phyloP scores from a whole-genome alignment of 176 grass and related monocot species.

The Oryza australiensis region DNA sequence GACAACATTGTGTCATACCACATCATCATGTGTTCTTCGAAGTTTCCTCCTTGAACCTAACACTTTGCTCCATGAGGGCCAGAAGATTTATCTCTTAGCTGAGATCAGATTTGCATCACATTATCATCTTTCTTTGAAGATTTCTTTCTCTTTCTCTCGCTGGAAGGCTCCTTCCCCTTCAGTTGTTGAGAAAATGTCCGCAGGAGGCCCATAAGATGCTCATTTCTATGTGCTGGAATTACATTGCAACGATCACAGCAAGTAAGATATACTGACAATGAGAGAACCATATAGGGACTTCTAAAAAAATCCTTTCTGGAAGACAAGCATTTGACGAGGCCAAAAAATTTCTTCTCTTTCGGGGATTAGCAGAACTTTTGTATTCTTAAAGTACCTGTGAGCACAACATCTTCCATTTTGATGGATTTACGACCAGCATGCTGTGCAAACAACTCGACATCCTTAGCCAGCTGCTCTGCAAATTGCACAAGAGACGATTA shows the following conservation, averaged over 20 bases:
- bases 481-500: constrained; percentile 16
- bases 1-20: not conserved
- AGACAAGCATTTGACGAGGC: not conserved
- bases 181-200: constrained; percentile 63
- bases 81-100: not conserved
- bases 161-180: constrained; percentile 68
- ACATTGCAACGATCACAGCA: not conserved
- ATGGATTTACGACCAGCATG: constrained; percentile 86
- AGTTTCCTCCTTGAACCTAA: not conserved
- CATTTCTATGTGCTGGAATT: constrained; percentile 80
- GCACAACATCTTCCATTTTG: constrained; percentile 81
- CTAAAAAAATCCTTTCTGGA: too few species aligned
- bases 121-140: constrained; percentile 55
- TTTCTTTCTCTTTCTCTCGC: constrained; percentile 76
- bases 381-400: constrained; percentile 59
- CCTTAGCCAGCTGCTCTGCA: constrained; percentile 84
- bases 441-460: constrained; percentile 84
- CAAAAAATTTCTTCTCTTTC: constrained; percentile 15
- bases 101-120: constrained; percentile 23
- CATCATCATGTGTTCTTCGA: not conserved
- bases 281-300: not conserved
- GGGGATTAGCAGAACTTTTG: not conserved
- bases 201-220: constrained; percentile 64
- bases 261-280: not conserved
- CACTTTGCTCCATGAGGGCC: not conserved